These are phyloP conservation scores for Elymus sibiricus DNA, from an alignment of 176 grass and related monocot genomes.

Conservation along the genomic window DNA sequence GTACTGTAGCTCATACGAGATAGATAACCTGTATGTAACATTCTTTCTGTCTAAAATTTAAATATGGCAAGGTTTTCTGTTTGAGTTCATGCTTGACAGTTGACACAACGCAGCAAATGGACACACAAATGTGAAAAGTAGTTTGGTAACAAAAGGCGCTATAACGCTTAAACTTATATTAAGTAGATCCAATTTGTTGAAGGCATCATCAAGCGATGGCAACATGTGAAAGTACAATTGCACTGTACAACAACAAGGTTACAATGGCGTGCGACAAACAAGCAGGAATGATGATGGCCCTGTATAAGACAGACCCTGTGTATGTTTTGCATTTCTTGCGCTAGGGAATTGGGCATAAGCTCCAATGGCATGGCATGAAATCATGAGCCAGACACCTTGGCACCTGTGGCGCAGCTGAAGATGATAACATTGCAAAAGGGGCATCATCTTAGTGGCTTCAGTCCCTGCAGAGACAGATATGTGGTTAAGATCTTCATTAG, in stretches of 20 bases:
- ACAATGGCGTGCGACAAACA: not conserved
- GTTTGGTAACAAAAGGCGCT: not conserved
- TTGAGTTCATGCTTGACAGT: not conserved
- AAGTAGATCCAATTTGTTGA: not conserved
- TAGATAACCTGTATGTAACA: not conserved
- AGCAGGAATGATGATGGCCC: not conserved
- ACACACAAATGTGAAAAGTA: not conserved
- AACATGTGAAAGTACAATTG: not conserved
- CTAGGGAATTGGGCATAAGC: not conserved
- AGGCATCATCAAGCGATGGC: not conserved
- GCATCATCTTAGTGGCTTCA: conserved; percentile 60
- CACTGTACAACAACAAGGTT: not conserved
- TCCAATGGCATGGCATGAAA: not conserved
- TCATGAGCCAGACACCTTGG: not conserved
- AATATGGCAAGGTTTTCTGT: not conserved
- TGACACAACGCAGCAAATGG: not conserved
- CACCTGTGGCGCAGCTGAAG: conserved; percentile 7
- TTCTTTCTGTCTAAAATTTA: conserved; percentile 21
- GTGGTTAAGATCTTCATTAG: not conserved
- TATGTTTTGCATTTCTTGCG: not conserved
- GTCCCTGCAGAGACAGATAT: conserved; percentile 39
- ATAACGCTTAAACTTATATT: not conserved
- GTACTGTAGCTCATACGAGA: not conserved
- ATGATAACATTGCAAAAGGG: conserved; percentile 7
- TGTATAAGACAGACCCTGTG: not conserved